phyloP scores from a whole-genome alignment of 1,284 basidiomycete species.

The Malassezia arunalokei region DNA sequence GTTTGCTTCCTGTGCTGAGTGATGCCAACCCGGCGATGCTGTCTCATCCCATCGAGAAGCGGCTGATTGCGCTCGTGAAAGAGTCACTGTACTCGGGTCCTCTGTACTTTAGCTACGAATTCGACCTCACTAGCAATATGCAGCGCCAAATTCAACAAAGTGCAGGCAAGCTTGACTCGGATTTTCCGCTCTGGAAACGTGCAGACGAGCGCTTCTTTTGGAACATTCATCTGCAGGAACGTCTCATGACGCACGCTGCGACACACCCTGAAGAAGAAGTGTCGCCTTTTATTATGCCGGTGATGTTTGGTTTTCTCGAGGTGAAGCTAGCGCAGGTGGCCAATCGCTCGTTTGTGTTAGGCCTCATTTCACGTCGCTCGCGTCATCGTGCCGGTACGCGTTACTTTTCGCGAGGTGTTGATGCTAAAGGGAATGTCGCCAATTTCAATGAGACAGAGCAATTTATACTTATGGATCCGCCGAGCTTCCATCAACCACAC shows the following conservation, averaged over 20 bases:
- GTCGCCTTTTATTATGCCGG: conserved; percentile 70
- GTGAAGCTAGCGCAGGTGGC: conserved; percentile 66
- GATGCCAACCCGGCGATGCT: conserved; percentile 56
- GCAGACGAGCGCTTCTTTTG: conserved; percentile 96
- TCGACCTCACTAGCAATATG: conserved; percentile 75
- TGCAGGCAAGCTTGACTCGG: conserved; percentile 49
- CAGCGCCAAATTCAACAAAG: conserved; percentile 62
- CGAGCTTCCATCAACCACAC: conserved; percentile 17
- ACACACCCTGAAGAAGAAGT: conserved; percentile 52
- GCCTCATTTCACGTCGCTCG: conserved; percentile 81
- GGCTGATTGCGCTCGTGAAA: conserved; percentile 72
- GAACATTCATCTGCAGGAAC: conserved; percentile 60
- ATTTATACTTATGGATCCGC: conserved; percentile 52
- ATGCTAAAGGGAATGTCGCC: conserved; percentile 53
- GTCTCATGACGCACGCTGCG: conserved; percentile 22
- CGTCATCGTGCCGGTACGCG: conserved; percentile 89
- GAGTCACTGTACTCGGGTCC: conserved; percentile 67
- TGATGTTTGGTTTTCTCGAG: conserved; percentile 57
- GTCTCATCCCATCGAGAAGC: conserved; percentile 70
- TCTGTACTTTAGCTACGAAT: conserved; percentile 82
- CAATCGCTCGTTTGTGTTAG: conserved; percentile 67
- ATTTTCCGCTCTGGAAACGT: conserved; percentile 55
- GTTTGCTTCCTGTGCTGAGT: conserved; percentile 68
- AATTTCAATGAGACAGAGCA: conserved; percentile 50
- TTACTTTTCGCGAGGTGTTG: conserved; percentile 89